Base-by-base conservation (phyloP, 164 flowering plant genomes). In the Sextonia rubra region DNA sequence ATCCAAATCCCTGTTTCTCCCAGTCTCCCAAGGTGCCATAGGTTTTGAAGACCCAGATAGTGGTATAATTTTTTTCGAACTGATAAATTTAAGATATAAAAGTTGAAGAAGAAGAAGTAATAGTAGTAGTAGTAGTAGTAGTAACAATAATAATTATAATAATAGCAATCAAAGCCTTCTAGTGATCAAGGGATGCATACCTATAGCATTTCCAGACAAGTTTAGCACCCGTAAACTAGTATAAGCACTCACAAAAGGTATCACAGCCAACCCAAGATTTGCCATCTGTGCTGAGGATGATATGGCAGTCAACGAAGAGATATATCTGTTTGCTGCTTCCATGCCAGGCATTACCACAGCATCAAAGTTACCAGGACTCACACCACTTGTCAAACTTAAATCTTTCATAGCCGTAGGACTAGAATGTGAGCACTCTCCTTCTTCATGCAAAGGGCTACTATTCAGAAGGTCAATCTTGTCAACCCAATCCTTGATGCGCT, bases 401-500 rank as follows among this genome's bases (percentile, higher is more conserved):
- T 69, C 81, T 70, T 73, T 80, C 69, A 78, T 78, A 26, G 60
- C 64, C 48, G 80, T 79, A 69, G 80, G 79, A 64, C 58, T 68
- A 73, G 82, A 60, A 47, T 62, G 25, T 48, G 77, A 61, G 22
- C 75, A 27, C 69, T 85, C 90, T 70, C 77, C 69, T 47, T 77
- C 69, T 56, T 88, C 98, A 70, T 84, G 90, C 69, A 81, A 29
- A 52, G 89, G 76, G 74, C 67, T 71, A 74, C 81, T 82, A 49
- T 86, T 82, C 70, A 89, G 87, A 65, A 90, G 90, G 82, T 89
- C 87, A 64, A 75, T 80, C 60, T 55, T 73, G 72, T 68, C 82
- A 26, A 95, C 90, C 99, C 99, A 95, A 12, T 91, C 91, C 84
- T 89, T 89, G 48, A 95, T 87, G 7, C 96, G 85, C 80, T 87